Evolutionary conservation across 2,329 filamentous ascomycete genomes (phyloP), one percentile per base, ranked within the genome.

Genomic region (Aurifilum marmelostoma): DNA sequence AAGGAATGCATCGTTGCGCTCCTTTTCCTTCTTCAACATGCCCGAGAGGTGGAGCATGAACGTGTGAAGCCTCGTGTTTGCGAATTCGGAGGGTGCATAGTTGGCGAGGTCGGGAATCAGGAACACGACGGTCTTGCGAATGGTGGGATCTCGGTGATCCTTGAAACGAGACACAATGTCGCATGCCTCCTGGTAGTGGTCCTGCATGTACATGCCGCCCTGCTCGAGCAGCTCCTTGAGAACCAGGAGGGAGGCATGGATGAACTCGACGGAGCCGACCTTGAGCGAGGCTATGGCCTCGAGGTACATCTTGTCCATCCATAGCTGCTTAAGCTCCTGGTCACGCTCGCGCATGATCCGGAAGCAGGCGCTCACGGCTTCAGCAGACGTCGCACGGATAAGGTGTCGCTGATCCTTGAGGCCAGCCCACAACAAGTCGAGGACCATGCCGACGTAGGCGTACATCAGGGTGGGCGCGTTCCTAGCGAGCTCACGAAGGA

Each of bases 141-240:
- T 96, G 47, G 94, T 91, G 4, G 89, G 83, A 74, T 99, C 97
- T 66, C 93, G 89, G 75, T 98, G 93, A 74, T 99, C 96, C 79
- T 97, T 97, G 79, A 97, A 92, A 71, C 92, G 91, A 73, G 95
- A 90, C 47, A 97, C 92, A 72, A 96, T 94, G 72, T 99, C 96
- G 78, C 95, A 98, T 14, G 93, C 91, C 74, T 97, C 93, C 69
- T 91, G 89, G 79, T 98, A 99, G 77, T 94, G 89, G 52, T 94
- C 92, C 75, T 97, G 94, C 96, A 99, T 98, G 80, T 97, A 99
- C 95, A 99, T 99, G 74, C 94, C 94, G 66, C 96, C 96, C 78
- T 97, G 95, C 72, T 96, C 89, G 24, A 99, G 88, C 62, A 99
- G 87, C 80, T 98, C 95, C 78, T 95, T 97, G 75, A 98, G 86